A percentile compares a stretch with the other conserved stretches of the same genome.
Conservation (phyloP, 179 eudicot species). For the Pouteria campechiana region DNA sequence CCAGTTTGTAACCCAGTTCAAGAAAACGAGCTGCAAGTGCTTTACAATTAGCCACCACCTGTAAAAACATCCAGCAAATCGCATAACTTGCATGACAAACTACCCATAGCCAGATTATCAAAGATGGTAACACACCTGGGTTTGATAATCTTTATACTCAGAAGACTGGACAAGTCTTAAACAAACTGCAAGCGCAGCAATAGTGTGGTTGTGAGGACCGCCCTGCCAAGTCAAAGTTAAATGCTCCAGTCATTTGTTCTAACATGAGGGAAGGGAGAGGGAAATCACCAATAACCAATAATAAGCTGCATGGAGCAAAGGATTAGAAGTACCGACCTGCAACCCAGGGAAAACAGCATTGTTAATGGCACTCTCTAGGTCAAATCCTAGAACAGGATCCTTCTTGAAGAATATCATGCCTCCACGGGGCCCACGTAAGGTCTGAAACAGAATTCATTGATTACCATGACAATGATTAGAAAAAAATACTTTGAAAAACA, state of each 20-base stretch:
- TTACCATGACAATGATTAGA: background rate
- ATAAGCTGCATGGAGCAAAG: too few relatives aligned
- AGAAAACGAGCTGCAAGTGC: constrained; percentile 65
- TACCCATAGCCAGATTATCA: background rate
- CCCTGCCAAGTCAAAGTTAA: constrained; percentile 38
- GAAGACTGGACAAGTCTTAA: constrained; percentile 67
- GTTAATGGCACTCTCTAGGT: constrained; percentile 74
- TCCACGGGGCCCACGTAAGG: constrained; percentile 90
- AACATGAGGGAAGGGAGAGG: background rate
- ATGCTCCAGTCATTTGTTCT: too few relatives aligned
- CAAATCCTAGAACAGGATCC: constrained; percentile 66
- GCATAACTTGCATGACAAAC: background rate
- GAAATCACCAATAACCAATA: background rate
- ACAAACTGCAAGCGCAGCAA: constrained; percentile 80
- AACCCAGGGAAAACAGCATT: constrained; percentile 88
- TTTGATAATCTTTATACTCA: constrained; percentile 66
- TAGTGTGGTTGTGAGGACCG: constrained; percentile 95
- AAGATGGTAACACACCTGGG: constrained; percentile 24
- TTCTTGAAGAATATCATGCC: constrained; percentile 93
- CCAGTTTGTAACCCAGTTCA: constrained; percentile 64
- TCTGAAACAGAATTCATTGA: constrained; percentile 27
- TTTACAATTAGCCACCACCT: constrained; percentile 75
- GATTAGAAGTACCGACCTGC: constrained; percentile 50
- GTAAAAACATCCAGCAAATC: background rate
- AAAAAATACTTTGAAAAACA: background rate